These are phyloP conservation scores for Leccinum subgranulosum DNA, from an alignment of 768 basidiomycete genomes.

Conservation along the genomic window DNA sequence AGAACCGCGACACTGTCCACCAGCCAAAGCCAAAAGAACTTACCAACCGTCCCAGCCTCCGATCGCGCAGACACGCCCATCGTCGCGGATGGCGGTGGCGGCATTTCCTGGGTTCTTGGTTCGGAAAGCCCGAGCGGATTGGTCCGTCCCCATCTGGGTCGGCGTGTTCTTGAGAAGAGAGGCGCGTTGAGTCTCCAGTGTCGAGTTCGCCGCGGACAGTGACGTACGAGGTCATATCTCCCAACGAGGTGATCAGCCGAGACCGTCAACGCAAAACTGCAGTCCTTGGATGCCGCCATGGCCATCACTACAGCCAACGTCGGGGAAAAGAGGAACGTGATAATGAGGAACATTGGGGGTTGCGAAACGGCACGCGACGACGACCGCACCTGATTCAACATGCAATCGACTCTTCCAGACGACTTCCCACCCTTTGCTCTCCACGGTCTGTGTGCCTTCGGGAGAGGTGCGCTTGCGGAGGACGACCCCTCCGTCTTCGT, in stretches of 20 bases:
- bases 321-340: not conserved
- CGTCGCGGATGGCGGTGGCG: slow-evolving; percentile 33
- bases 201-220: not conserved
- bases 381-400: slow-evolving; percentile 64
- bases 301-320: slow-evolving; percentile 66
- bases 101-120: no score
- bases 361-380: not conserved
- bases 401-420: slow-evolving; percentile 69
- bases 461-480: slow-evolving; percentile 50
- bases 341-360: not conserved
- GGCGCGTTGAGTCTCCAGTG: not conserved
- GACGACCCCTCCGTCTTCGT: slow-evolving; percentile 86
- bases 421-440: slow-evolving; percentile 71
- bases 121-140: no score
- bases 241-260: slow-evolving; percentile 72
- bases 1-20: not conserved
- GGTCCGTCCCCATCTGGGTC: slow-evolving; percentile 14
- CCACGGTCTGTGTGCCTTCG: slow-evolving; percentile 44
- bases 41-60: slow-evolving; percentile 88
- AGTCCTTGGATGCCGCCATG: slow-evolving; percentile 33
- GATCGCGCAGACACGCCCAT: slow-evolving; percentile 78
- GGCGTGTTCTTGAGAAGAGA: not conserved
- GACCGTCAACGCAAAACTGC: not conserved
- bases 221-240: slow-evolving; percentile 53
- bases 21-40: slow-evolving; percentile 26